These are phyloP conservation scores for Penicillium capsulatum DNA, from an alignment of 2,329 filamentous ascomycete genomes.

Conservation along the genomic window DNA sequence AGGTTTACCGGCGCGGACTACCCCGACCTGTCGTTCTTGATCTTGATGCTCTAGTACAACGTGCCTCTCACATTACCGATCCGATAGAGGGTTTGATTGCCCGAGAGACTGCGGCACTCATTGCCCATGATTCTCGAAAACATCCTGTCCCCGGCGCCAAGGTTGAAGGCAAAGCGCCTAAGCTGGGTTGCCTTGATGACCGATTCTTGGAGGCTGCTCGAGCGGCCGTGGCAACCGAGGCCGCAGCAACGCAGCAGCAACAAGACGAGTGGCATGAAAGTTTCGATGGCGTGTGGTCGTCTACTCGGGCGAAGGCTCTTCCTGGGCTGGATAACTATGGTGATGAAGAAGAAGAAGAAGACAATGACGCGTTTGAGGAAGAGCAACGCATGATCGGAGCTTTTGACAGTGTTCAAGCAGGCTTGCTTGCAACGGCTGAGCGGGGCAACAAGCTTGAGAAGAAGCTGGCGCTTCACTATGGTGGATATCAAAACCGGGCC, in stretches of 20 bases:
- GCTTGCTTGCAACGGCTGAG: conserved; percentile 69
- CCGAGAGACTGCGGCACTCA: conserved; percentile 70
- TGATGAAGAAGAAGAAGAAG: conserved; percentile 70
- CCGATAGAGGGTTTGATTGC: conserved; percentile 67
- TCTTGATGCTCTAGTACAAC: conserved; percentile 61
- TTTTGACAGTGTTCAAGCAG: conserved; percentile 71
- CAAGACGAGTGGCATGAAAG: conserved; percentile 45
- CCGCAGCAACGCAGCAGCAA: conserved; percentile 51
- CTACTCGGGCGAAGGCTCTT: conserved; percentile 51
- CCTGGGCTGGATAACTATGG: conserved; percentile 77
- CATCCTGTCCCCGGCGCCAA: conserved; percentile 67
- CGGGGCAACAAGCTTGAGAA: conserved; percentile 86
- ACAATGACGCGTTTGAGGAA: conserved; percentile 59
- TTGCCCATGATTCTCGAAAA: conserved; percentile 74
- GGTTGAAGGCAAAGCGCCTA: conserved; percentile 58
- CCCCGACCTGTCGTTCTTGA: conserved; percentile 74
- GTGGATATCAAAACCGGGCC: conserved; percentile 83
- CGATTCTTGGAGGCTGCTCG: conserved; percentile 68
- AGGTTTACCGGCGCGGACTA: conserved; percentile 81
- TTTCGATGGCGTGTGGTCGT: conserved; percentile 52
- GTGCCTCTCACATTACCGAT: conserved; percentile 58
- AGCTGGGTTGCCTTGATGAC: conserved; percentile 65
- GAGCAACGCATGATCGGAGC: conserved; percentile 61
- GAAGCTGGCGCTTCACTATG: conserved; percentile 80
- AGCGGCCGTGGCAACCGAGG: conserved; percentile 69